Base-by-base conservation (phyloP, 306 rosid genomes). In the Calophaca sinica region DNA sequence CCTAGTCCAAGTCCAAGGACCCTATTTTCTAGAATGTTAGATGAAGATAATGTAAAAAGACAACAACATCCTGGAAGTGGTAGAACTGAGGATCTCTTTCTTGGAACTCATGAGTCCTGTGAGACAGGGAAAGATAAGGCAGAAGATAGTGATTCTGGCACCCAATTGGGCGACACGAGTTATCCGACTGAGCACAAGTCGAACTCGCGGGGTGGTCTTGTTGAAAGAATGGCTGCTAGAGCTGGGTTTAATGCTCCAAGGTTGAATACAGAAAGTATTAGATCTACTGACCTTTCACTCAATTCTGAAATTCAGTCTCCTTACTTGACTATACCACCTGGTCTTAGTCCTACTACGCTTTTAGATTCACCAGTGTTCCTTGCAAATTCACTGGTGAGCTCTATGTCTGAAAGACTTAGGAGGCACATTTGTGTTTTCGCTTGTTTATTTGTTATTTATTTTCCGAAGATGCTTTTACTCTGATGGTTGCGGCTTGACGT, bases 181-280 rank as follows among this genome's bases (percentile, higher is more conserved):
- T 83, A 84, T 62, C 73, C 66, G 74, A 74, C 86, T 0, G 89
- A 88, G 35, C 84, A 83, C 31, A 89, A 81, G 63, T 79, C 80
- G 14, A 75, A 63, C 49, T 80, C 88, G 1, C 87, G 92, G 0
- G 89, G 88, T 12, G 93, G 97, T 45, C 97, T 91, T 50, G 88
- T 83, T 57, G 98, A 91, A 69, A 87, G 98, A 78, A 88, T 91
- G 32, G 98, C 98, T 51, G 97, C 96, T 50, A 82, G 98, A 78
- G 89, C 97, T 61, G 98, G 98, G 49, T 94, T 94, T 75, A 94
- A 94, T 84, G 98, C 98, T 66, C 98, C 98, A 0, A 88, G 91
- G 86, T 81, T 94, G 87, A 94, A 87, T 69, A 94, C 98, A 2
- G 88, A 94, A 66, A 65, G 89, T 85, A 89, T 94, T 80, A 88